Percentiles rank a stretch among this genome's conserved stretches.
Conservation (phyloP, 768 basidiomycete genomes). For the Rhizopogon sp. region DNA sequence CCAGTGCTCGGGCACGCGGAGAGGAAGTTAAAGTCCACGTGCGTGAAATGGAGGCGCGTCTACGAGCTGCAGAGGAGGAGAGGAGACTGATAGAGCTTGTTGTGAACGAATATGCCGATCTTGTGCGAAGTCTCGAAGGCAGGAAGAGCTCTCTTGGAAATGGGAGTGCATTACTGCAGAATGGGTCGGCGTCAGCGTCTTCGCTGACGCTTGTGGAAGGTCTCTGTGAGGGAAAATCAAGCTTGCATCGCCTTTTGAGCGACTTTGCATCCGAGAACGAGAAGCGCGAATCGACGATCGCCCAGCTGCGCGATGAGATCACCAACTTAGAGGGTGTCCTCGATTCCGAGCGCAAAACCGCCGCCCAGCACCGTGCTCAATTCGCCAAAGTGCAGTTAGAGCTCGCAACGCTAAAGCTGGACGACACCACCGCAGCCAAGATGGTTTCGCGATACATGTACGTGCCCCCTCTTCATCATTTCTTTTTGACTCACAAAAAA, state of each 20-base stretch:
- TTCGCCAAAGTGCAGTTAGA: slow-evolving; percentile 44
- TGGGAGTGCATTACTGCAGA: slow-evolving; percentile 3
- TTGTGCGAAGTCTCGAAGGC: slow-evolving; percentile 62
- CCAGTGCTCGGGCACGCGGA: slow-evolving; percentile 47
- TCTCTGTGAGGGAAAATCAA: slow-evolving; percentile 44
- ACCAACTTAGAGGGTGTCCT: slow-evolving; percentile 36
- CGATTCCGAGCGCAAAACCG: slow-evolving; percentile 40
- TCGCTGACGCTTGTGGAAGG: slow-evolving; percentile 24
- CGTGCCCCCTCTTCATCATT: slow-evolving; percentile 20
- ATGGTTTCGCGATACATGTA: slow-evolving; percentile 87
- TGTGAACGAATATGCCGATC: slow-evolving; percentile 68
- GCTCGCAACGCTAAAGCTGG: slow-evolving; percentile 50
- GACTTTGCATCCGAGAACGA: slow-evolving; percentile 48
- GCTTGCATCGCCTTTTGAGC: slow-evolving; percentile 41
- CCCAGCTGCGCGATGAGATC: slow-evolving; percentile 39
- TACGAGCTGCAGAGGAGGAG: slow-evolving; percentile 51
- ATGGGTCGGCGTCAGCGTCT: slow-evolving; percentile 15
- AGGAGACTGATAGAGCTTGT: slow-evolving; percentile 56
- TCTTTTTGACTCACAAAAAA: neutral
- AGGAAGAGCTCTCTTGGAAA: slow-evolving; percentile 23
- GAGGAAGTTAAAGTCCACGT: slow-evolving; percentile 49
- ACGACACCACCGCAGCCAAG: slow-evolving; percentile 73
- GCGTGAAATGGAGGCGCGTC: slow-evolving; percentile 39
- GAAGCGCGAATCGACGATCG: slow-evolving; percentile 37
- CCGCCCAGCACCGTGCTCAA: slow-evolving; percentile 38